phyloP scores from a whole-genome alignment of 2,329 filamentous ascomycete species.

The Rachicladosporium sp. region DNA sequence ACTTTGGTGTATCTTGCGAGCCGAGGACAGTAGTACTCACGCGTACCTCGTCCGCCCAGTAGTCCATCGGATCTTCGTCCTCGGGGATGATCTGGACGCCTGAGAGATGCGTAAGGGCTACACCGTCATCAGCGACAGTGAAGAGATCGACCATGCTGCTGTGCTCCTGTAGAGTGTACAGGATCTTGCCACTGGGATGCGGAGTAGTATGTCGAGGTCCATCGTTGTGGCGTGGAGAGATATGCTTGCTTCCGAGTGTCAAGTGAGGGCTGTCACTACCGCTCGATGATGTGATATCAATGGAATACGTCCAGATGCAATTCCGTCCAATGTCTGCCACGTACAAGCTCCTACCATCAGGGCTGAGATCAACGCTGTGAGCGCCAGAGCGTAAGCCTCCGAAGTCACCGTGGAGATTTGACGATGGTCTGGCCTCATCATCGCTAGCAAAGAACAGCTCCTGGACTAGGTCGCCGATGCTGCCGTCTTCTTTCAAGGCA shows the following conservation, averaged over 20 bases:
- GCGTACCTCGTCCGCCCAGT: conserved; percentile 26
- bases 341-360: conserved; percentile 19
- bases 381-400: conserved; percentile 23
- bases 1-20: conserved; percentile 14
- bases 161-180: conserved; percentile 26
- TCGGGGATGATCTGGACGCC: conserved; percentile 20
- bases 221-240: conserved; percentile 19
- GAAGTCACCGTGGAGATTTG: conserved; percentile 23
- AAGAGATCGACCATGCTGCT: conserved; percentile 25
- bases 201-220: conserved; percentile 25
- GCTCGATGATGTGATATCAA: conserved; percentile 11
- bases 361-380: conserved; percentile 20
- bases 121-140: conserved; percentile 15
- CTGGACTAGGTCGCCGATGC: conserved; percentile 20
- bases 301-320: conserved; percentile 23
- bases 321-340: conserved; percentile 25
- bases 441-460: conserved; percentile 19
- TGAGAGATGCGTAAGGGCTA: conserved; percentile 16
- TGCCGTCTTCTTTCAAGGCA: conserved; percentile 16
- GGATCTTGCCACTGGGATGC: conserved; percentile 21
- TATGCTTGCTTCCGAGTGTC: conserved; percentile 17
- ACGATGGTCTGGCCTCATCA: conserved; percentile 9
- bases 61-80: conserved; percentile 20
- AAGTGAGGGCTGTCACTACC: conserved; percentile 12
- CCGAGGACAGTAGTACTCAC: conserved; percentile 13